Evolutionary conservation across 441 rosid genomes (phyloP).

Genomic region (Viola pubescens): DNA sequence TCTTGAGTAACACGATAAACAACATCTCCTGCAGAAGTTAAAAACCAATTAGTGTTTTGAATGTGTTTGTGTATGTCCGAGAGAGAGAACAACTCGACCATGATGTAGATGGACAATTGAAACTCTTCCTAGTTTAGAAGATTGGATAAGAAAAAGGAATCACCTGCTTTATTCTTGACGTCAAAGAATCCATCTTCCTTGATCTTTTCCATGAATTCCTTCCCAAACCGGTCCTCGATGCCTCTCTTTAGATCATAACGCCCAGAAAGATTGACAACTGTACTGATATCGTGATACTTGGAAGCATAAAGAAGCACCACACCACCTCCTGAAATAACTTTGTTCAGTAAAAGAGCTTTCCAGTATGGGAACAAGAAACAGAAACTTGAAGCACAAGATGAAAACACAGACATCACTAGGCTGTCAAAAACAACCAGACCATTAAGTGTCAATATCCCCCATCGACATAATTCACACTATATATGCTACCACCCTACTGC

Average conservation of each 20-base stretch:
- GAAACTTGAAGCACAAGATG: neutral
- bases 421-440: neutral
- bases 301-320: constrained; percentile 84
- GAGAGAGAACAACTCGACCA: neutral
- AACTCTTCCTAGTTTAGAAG: neutral
- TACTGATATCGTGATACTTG: constrained; percentile 47
- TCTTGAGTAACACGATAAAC: constrained; percentile 54
- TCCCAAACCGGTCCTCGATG: constrained; percentile 62
- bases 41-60: neutral
- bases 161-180: constrained; percentile 54
- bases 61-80: neutral
- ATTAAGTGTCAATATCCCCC: too few species aligned
- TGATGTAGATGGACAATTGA: neutral
- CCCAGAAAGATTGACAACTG: constrained; percentile 70
- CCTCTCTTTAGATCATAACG: constrained; percentile 62
- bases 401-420: neutral
- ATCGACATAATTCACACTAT: neutral
- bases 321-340: constrained; percentile 47
- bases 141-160: neutral
- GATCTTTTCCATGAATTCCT: constrained; percentile 46
- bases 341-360: constrained; percentile 1
- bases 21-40: constrained; percentile 39
- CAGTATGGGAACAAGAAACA: neutral
- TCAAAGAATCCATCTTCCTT: constrained; percentile 59
- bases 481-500: neutral